phyloP scores from a whole-genome alignment of 2,329 filamentous ascomycete genomes.

The Sphaerostilbella broomeana region DNA sequence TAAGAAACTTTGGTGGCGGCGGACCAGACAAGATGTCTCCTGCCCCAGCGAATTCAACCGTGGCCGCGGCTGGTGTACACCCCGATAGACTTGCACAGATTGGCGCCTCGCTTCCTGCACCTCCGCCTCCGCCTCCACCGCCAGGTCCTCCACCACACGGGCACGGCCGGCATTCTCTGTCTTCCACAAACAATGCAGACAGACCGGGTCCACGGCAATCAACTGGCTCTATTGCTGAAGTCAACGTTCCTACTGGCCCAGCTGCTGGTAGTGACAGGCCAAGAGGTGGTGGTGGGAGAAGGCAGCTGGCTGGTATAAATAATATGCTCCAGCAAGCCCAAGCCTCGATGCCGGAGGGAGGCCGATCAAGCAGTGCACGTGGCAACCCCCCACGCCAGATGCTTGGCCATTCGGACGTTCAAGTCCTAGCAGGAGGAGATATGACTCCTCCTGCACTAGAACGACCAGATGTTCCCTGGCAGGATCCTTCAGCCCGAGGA shows the following conservation, averaged over 20 bases:
- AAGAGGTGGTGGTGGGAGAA: constrained; percentile 35
- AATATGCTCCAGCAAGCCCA: constrained; percentile 49
- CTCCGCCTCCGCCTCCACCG: constrained; percentile 22
- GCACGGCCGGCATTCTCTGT: constrained; percentile 27
- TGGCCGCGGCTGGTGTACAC: constrained; percentile 34
- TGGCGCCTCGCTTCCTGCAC: constrained; percentile 20
- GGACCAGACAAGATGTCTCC: constrained; percentile 21
- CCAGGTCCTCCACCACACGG: constrained; percentile 24
- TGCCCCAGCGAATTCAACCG: constrained; percentile 19
- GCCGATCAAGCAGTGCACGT: constrained; percentile 30
- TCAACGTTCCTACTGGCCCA: constrained; percentile 30
- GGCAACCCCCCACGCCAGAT: constrained; percentile 34
- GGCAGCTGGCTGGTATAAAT: constrained; percentile 55
- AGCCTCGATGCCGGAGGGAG: constrained; percentile 32
- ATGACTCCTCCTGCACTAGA: constrained; percentile 43
- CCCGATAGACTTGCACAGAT: constrained; percentile 47
- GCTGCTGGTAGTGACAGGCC: constrained; percentile 32
- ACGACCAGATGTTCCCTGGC: constrained; percentile 38
- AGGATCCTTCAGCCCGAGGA: constrained; percentile 25
- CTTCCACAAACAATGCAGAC: constrained; percentile 26
- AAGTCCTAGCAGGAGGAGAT: constrained; percentile 49
- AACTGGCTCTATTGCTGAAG: constrained; percentile 22
- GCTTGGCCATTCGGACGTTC: constrained; percentile 48
- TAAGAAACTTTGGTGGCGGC: constrained; percentile 30
- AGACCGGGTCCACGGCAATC: constrained; percentile 23